These are phyloP conservation scores for Aureobasidium sp. DNA, from an alignment of 2,329 filamentous ascomycete species.

Conservation along the genomic window DNA sequence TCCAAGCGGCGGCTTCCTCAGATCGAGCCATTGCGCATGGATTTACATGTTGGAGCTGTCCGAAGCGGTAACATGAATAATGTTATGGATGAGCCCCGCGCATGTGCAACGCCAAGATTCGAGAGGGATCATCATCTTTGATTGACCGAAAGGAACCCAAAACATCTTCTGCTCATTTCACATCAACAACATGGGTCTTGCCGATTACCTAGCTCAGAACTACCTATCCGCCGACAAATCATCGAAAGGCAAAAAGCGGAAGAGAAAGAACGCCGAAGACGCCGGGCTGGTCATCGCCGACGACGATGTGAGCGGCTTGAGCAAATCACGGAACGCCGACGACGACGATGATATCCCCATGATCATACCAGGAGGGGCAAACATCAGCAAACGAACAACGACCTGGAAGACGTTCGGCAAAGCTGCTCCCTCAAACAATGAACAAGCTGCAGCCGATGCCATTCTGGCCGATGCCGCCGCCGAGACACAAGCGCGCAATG, in stretches of 20 bases:
- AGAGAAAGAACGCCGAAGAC: conserved; percentile 35
- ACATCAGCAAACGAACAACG: conserved; percentile 72
- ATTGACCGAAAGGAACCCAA: not conserved
- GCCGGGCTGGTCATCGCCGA: conserved; percentile 41
- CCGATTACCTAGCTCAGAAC: conserved; percentile 82
- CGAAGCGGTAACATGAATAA: not conserved
- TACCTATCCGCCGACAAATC: conserved; percentile 65
- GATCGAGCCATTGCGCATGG: conserved; percentile 56
- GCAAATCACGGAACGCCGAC: conserved; percentile 36
- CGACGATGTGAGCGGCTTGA: conserved; percentile 50
- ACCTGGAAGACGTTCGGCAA: conserved; percentile 71
- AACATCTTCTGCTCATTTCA: not conserved
- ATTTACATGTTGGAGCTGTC: not conserved
- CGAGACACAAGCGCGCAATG: conserved; percentile 25
- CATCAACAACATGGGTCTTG: conserved; percentile 51
- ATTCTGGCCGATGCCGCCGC: conserved; percentile 31
- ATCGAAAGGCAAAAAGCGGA: conserved; percentile 47
- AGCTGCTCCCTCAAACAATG: conserved; percentile 42
- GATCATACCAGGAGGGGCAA: conserved; percentile 41
- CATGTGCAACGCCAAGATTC: conserved; percentile 7
- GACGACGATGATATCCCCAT: conserved; percentile 50
- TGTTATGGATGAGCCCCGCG: not conserved
- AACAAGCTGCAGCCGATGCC: conserved; percentile 55
- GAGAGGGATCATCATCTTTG: not conserved
- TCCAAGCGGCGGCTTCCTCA: conserved; percentile 70